A percentile compares a stretch with the other conserved stretches of the same genome.
These are phyloP conservation scores for Phalaenopsis equestris DNA, from an alignment of 106 monocot species.

Conservation along the genomic window DNA sequence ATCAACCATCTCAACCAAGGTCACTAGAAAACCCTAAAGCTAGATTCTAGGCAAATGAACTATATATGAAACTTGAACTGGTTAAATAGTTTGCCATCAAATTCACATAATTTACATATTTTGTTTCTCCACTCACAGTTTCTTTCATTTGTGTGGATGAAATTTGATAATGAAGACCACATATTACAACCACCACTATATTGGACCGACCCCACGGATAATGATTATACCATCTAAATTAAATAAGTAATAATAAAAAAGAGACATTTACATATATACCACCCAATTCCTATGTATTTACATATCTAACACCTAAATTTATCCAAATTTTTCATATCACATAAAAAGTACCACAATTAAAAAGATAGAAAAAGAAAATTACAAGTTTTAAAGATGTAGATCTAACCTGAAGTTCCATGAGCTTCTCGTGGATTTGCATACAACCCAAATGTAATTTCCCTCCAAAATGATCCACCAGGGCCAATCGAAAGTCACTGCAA, in stretches of 20 bases:
- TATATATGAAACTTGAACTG: neutral
- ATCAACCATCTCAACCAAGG: no score
- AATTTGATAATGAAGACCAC: constrained; percentile 19
- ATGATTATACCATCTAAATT: constrained; percentile 24
- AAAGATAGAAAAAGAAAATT: neutral
- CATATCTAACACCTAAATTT: no score
- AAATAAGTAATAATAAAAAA: constrained; percentile 9
- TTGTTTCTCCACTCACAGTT: constrained; percentile 14
- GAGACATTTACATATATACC: no score
- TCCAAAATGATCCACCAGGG: constrained; percentile 77
- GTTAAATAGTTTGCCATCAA: constrained; percentile 4
- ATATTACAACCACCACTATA: constrained; percentile 18
- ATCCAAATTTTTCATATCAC: no score
- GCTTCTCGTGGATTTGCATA: constrained; percentile 88
- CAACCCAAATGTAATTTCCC: constrained; percentile 94
- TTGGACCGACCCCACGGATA: constrained; percentile 6
- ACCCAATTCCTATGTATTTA: no score
- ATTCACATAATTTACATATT: constrained; percentile 12
- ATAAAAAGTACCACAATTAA: no score
- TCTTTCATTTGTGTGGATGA: constrained; percentile 12
- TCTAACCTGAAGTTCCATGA: constrained; percentile 66
- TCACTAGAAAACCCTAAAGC: no score
- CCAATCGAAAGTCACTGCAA: constrained; percentile 82
- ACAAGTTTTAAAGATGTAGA: neutral
- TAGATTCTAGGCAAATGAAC: neutral